Base-by-base conservation (phyloP, 2,329 filamentous ascomycete species). In the Colletotrichum lindemuthianum region DNA sequence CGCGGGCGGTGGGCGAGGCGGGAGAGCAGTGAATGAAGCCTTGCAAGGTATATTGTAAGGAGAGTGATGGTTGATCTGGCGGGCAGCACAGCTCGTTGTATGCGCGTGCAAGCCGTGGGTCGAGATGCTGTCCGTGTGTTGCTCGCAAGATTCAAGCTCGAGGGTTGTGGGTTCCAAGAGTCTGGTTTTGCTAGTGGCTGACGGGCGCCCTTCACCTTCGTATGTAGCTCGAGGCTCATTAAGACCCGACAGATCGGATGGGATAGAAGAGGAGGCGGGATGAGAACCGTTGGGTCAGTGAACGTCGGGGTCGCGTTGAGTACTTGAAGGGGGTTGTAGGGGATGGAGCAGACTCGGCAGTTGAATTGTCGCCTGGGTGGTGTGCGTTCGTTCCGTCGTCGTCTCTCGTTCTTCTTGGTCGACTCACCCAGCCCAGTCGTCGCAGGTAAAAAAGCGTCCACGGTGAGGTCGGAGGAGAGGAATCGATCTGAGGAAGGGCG, bases 1-100 rank as follows among this genome's bases (percentile, higher is more conserved):
- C 70, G 69, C 68, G 68, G 69, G 67, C 67, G 4, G 24, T 24
- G 69, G 66, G 64, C 50, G 59, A 39, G 53, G 54, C 68, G 67
- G 56, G 58, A 69, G 51, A 32, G 48, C 11, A 43, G 59, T 50
- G 11, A 16, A 16, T 45, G 43, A 59, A 41, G 63, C 58, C 63
- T 63, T 47, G 24, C 34, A 39, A 47, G 58, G 48, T 63, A 37
- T 45, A 57, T 9, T 2, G 8, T 16, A 60, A 24, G 45, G 40
- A 45, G 16, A 49, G 50, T 4, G 33, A 34, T 24, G 51, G 36
- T 45, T 43, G 3, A 43, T 15, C 24, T 45, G 43, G 24, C 24
- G 24, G 24, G 24, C 24, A 24, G 24, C 24, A 24, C 24, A 24
- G 24, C 24, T 24, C 24, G 43, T 15, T 16, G 7, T n/a, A 15